Base-by-base conservation (phyloP, 164 flowering plant species). In the Macadamia integrifolia region DNA sequence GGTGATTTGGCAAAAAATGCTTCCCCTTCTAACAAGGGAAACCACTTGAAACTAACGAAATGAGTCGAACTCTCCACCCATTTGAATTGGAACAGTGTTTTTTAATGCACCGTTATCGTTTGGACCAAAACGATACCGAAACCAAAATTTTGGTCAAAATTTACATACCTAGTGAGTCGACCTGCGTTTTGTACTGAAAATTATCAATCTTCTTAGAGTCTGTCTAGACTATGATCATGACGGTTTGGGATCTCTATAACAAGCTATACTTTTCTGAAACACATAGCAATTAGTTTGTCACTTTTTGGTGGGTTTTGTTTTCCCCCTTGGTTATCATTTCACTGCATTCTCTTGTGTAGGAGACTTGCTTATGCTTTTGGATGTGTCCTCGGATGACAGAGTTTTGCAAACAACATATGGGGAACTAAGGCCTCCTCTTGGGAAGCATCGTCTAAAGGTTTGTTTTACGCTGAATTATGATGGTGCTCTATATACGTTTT, bases 361-460 rank as follows among this genome's bases (percentile, higher is more conserved):
- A 59, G 90, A 89, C 66, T 77, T 93, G 83, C 89, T 93, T 61
- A 69, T 66, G 81, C 88, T 91, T 73, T 78, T 93, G 80, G 81
- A 83, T 76, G 82, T 91, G 65, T 77, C 88, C 53, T 84, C 85
- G 67, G 93, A 89, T 71, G 88, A 86, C 64, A 88, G 82, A 70
- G 59, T 88, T 68, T 76, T 93, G 74, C 88, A 90, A 9, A 88
- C 96, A 17, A 84, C 97, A 28, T 93, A 88, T 80, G 98, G 98
- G 60, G 89, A 89, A 74, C 72, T 93, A 31, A 84, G 79, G 75
- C 98, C 98, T 48, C 98, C 98, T 69, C 90, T 92, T 56, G 98
- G 98, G 53, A 92, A 86, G 78, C 90, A 92, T 78, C 96, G 98
- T 3, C 64, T 92, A 50, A 92, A 92, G 98, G 98, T 89, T 67